These are phyloP conservation scores for Daldinia eschscholtzii DNA, from an alignment of 2,329 filamentous ascomycete species.

Conservation along the genomic window DNA sequence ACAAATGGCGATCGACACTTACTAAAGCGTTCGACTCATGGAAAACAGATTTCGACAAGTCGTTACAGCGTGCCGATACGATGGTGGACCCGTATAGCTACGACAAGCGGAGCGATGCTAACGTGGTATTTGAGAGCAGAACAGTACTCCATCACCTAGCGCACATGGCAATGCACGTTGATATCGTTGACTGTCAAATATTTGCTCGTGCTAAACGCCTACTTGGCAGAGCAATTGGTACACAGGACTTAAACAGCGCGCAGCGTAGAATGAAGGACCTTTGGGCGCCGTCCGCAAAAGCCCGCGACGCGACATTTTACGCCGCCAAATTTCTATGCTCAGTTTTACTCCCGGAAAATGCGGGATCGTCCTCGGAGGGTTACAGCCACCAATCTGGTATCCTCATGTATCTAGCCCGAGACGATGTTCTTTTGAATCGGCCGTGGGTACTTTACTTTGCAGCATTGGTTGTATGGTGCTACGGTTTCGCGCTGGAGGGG, in stretches of 20 bases:
- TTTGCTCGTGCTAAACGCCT: constrained; percentile 89
- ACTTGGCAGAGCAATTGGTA: constrained; percentile 85
- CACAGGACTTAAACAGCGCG: constrained; percentile 82
- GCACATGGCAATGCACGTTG: constrained; percentile 98
- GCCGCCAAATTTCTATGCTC: constrained; percentile 88
- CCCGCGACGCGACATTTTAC: constrained; percentile 92
- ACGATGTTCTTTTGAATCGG: constrained; percentile 90
- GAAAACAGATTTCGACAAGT: constrained; percentile 91
- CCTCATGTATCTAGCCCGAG: constrained; percentile 79
- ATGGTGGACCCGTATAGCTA: constrained; percentile 67
- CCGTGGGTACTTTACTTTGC: constrained; percentile 98
- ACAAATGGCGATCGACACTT: constrained; percentile 89
- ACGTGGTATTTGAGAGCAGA: constrained; percentile 83
- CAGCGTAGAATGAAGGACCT: constrained; percentile 85
- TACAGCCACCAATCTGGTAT: constrained; percentile 56
- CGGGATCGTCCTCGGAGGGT: constrained; percentile 55
- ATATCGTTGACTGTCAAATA: constrained; percentile 97
- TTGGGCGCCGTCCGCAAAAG: constrained; percentile 91
- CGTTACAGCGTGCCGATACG: constrained; percentile 71
- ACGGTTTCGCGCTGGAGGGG: constrained; percentile 91
- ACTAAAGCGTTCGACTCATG: constrained; percentile 93
- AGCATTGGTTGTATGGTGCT: constrained; percentile 92
- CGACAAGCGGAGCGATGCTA: constrained; percentile 73
- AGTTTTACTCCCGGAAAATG: constrained; percentile 76
- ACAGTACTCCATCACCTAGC: constrained; percentile 93